Evolutionary conservation across 2,329 filamentous ascomycete genomes (phyloP), one percentile per base, ranked within the genome.

Genomic region (Aspergillus tanneri): DNA sequence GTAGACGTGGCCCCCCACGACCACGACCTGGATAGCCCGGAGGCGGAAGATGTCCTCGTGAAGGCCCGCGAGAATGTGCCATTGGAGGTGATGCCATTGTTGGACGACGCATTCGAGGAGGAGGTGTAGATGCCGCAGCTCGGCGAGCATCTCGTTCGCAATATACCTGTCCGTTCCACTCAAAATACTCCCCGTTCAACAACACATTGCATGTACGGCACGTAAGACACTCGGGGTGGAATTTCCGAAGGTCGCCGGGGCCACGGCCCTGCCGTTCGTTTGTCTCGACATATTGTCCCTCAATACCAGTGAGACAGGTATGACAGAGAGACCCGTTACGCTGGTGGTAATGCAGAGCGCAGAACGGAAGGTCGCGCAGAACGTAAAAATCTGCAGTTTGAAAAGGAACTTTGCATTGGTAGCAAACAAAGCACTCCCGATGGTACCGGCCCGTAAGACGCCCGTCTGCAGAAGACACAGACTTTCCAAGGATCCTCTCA

Each of bases 371-470:
- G 70, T 99, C 90, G 55, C 87, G 74, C 50, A 90, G 81, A 9
- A 99, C 91, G 66, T 99, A 99, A 61, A 97, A 97, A 50, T 93
- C 90, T 1, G 89, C 82, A 0, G 90, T 95, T 16, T 84, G 77
- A 64, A 97, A 99, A 1, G 90, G 86, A 45, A 84, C 79, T 9
- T 77, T 76, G 73, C 93, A 99, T 1, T 87, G 90, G 4, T 83
- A 82, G 77, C 93, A 99, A 9, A 92, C 88, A 65, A 99, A 97
- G 68, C 92, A 99, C 4, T 86, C 81, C 68, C 95, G 95, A 77
- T 99, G 93, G 69, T 96, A 99, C 54, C 90, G 86, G 8, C 93
- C 93, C 0, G 89, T 95, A 19, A 99, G 77, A 19, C 91, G 85
- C 12, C 93, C 93, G 60, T 96, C 93, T 0, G 90, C 90, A 11